Evolutionary conservation across 306 rosid species (phyloP), one percentile per base, ranked within the genome.

Genomic region (Sesbania bispinosa): DNA sequence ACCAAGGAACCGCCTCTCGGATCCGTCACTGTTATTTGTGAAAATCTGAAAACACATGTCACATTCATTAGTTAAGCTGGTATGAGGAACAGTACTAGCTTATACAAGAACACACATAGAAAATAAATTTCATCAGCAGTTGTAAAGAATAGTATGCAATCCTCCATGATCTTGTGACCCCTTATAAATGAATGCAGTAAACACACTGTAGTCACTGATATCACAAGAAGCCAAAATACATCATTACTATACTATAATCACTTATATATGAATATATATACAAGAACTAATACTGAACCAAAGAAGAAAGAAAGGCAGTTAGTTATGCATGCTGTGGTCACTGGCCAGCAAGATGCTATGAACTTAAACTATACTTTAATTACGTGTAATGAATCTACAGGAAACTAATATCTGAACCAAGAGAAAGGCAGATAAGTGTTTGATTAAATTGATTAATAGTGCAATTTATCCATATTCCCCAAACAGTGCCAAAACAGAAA

Each of bases 1-100:
- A 94, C 86, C 87, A 94, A 88, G 74, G 97, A 89, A 78, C 97
- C 96, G 63, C n/a, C 73, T 80, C 81, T 89, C 95, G 2, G 97
- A 90, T 38, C 98, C 98, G 70, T 94, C 95, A 59, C 75, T 83
- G 73, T 73, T 94, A 78, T 89, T 94, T 87, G 79, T 79, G 52
- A 94, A 78, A 67, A 90, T 84, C 98, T 94, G 81, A 79, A 63
- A 75, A 57, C 51, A 83, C 47, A 19, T 50, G 69, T 69, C 50
- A 73, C 42, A 50, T 47, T 33, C 67, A 35, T 62, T 42, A 47
- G 52, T 64, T n/a, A 53, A 57, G 42, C 69, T 64, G 26, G 6
- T 14, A 62, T 63, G 63, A 68, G 19, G 14, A 66, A 57, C 33
- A 72, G 42, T 53, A 72, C 59, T 64, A 68, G 75, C 45, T 36